A percentile compares a stretch with the other conserved stretches of the same genome.
phyloP scores from a whole-genome alignment of 1,284 basidiomycete species.

The Cryptococcus amylolentus region DNA sequence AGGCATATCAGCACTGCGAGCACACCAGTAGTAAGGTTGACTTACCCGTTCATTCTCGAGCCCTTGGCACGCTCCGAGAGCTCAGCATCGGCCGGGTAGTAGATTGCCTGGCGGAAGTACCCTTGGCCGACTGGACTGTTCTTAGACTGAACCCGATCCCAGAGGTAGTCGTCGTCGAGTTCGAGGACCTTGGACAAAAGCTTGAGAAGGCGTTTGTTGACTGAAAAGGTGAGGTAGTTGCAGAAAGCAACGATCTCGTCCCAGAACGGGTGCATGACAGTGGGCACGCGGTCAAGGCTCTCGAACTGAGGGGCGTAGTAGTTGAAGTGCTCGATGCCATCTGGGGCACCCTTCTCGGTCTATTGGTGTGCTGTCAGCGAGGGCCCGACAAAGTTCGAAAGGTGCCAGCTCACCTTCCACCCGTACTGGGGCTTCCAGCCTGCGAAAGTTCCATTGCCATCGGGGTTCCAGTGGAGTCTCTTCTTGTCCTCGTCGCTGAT shows the following conservation, averaged over 20 bases:
- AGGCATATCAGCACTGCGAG: neutral
- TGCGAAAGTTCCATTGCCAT: conserved; percentile 8
- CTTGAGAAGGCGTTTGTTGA: conserved; percentile 39
- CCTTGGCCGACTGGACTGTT: conserved; percentile 46
- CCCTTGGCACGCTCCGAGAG: conserved; percentile 1
- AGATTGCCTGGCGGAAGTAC: conserved; percentile 49
- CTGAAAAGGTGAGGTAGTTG: conserved; percentile 28
- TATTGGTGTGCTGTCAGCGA: neutral
- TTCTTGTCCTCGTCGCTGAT: conserved; percentile 18
- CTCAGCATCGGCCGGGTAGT: conserved; percentile 1
- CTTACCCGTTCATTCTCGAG: conserved; percentile 8
- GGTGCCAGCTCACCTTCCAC: conserved; percentile 17
- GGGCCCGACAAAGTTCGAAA: neutral
- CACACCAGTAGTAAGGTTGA: neutral
- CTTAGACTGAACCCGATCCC: conserved; percentile 46
- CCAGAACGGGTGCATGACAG: conserved; percentile 9
- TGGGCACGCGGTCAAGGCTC: conserved; percentile 7
- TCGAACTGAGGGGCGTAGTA: conserved; percentile 12
- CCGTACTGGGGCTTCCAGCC: conserved; percentile 14
- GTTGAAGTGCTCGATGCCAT: conserved; percentile 18
- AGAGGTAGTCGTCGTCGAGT: conserved; percentile 13
- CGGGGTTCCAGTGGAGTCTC: conserved; percentile 13
- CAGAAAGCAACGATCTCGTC: conserved; percentile 14
- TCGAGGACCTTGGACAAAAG: conserved; percentile 29
- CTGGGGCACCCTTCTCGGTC: conserved; percentile 5